Evolutionary conservation across 331 rosid species (phyloP), one percentile per base, ranked within the genome.

Genomic region (Malus hybrid): DNA sequence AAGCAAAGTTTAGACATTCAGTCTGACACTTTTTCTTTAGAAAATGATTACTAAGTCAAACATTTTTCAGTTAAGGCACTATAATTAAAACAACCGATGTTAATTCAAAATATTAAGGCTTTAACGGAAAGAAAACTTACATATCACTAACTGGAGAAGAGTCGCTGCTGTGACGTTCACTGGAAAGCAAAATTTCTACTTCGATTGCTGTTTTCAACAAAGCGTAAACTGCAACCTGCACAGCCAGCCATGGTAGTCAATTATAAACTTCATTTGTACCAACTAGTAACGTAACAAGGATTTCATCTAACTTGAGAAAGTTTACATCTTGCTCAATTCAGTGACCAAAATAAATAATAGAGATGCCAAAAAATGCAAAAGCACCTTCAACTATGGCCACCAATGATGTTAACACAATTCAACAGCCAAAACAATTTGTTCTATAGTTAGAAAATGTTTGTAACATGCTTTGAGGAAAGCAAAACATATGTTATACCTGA

Each of bases 151-250:
- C 93, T 10, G 89, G 89, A 28, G 84, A 85, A 70, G 77, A 39
- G 13, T 39, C 88, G 65, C 75, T 81, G 62, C 12, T 61, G 27
- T 70, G 84, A 44, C 85, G 85, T 68, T 88, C 89, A 65, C 70
- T 89, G 31, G 88, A 90, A 46, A 88, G 93, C 82, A 88, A 77
- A 69, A 80, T 70, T 90, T 90, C 93, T 75, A 87, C 85, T 80
- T 87, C 87, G 42, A 87, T 84, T 28, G 87, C 87, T 27, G 93
- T 84, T 85, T 85, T 87, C 86, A 90, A 71, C 84, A 87, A 68
- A 27, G 85, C 87, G 67, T 87, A 85, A 77, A 87, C 83, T 75
- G 91, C 88, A 12, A 88, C 96, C 96, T 87, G 85, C 7, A n/a
- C 60, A 55, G 34, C 48, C 48, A 42, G 48, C 39, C 77, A 80